A percentile compares a stretch with the other conserved stretches of the same genome.
phyloP scores from a whole-genome alignment of 441 rosid species.

The Populus trichocarpa region DNA sequence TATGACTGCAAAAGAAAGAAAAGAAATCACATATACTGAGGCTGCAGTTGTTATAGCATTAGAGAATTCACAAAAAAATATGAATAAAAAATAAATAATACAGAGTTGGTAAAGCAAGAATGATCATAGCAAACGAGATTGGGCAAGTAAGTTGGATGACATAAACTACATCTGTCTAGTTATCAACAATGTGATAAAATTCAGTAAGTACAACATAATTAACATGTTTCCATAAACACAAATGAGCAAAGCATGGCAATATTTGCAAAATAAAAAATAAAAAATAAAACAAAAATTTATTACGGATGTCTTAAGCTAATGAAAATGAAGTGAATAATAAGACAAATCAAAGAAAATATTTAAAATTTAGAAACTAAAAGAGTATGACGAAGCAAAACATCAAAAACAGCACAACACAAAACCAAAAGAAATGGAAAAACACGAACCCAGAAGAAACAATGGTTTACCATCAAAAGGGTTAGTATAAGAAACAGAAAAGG shows the following conservation, averaged over 20 bases:
- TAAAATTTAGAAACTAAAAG: neutral
- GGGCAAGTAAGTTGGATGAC: neutral
- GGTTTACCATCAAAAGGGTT: conserved; percentile 66
- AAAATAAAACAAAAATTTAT: neutral
- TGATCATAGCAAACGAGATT: neutral
- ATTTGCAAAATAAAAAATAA: neutral
- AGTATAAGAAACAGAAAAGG: conserved; percentile 49
- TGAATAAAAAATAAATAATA: neutral
- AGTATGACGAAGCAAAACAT: neutral
- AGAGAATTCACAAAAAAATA: neutral
- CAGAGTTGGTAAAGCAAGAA: neutral
- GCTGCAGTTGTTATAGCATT: neutral
- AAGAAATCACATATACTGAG: neutral
- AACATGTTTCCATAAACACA: neutral
- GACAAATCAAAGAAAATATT: neutral
- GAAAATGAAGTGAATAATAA: neutral
- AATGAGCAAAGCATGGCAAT: neutral
- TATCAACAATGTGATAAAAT: neutral
- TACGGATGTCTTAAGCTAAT: neutral
- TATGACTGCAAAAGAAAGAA: conserved; percentile 36
- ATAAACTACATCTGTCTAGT: neutral
- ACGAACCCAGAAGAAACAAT: conserved; percentile 7
- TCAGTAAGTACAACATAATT: neutral
- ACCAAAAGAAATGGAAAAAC: neutral
- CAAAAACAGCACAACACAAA: neutral